Conservation (phyloP, 768 basidiomycete genomes). For the Pisolithus microcarpus region DNA sequence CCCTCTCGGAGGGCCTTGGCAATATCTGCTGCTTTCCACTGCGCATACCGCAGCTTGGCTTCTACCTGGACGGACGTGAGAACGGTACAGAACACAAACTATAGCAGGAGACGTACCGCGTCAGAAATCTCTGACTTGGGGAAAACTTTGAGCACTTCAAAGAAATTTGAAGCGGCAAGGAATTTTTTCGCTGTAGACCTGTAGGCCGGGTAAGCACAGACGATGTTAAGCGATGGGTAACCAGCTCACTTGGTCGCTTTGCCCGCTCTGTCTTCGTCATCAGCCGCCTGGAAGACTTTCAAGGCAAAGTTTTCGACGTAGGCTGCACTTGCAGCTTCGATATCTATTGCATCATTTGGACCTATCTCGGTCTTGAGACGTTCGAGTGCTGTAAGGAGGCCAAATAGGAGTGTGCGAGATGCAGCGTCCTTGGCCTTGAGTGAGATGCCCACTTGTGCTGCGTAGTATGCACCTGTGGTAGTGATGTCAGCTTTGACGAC, state of each 20-base stretch:
- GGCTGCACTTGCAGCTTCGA: slow-evolving; percentile 75
- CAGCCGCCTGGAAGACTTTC: slow-evolving; percentile 80
- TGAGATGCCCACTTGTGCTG: slow-evolving; percentile 79
- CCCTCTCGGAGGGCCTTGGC: slow-evolving; percentile 95
- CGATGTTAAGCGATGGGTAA: neutral
- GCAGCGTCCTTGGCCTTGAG: slow-evolving; percentile 58
- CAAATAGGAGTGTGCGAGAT: slow-evolving; percentile 63
- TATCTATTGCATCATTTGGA: slow-evolving; percentile 71
- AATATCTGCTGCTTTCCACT: slow-evolving; percentile 97
- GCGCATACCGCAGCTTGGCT: slow-evolving; percentile 87
- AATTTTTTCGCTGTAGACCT: slow-evolving; percentile 93
- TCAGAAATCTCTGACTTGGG: slow-evolving; percentile 51
- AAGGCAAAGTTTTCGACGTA: slow-evolving; percentile 95
- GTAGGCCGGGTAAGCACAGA: neutral
- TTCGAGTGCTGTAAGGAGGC: slow-evolving; percentile 74
- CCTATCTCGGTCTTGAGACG: slow-evolving; percentile 70
- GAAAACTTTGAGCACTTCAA: slow-evolving; percentile 81
- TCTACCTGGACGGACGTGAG: slow-evolving; percentile 46
- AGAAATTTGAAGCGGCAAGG: slow-evolving; percentile 88
- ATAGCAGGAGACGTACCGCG: slow-evolving; percentile 36
- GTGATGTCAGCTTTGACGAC: neutral
- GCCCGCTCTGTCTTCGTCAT: slow-evolving; percentile 83
- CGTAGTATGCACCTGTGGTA: slow-evolving; percentile 76
- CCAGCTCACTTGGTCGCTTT: slow-evolving; percentile 59
- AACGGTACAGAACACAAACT: neutral